A percentile compares a stretch with the other conserved stretches of the same genome.
Conservation (phyloP, 2,329 filamentous ascomycete species). For the Fulvia fulva region DNA sequence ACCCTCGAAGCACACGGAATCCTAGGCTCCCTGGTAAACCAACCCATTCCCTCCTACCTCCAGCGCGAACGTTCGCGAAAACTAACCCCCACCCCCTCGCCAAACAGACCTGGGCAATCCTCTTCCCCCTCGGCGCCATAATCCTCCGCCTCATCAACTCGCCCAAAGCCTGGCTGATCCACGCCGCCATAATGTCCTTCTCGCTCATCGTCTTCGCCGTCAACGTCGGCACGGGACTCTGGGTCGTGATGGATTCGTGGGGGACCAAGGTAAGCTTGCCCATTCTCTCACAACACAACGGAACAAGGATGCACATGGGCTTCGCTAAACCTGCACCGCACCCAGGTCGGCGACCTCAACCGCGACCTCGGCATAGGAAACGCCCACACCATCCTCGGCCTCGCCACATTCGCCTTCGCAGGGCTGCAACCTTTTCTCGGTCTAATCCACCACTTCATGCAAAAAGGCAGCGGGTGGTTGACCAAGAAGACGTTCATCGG, state of each 20-base stretch:
- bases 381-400: slow-evolving; percentile 1
- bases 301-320: no score
- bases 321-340: no score
- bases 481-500: background rate
- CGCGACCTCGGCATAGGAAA: background rate
- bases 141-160: background rate
- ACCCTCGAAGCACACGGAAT: background rate
- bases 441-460: background rate
- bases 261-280: background rate
- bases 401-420: background rate
- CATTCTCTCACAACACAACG: no score
- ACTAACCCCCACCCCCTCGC: no score
- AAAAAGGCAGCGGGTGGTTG: background rate
- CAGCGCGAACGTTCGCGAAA: background rate
- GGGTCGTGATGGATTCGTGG: background rate
- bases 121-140: slow-evolving; percentile 5
- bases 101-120: slow-evolving; percentile 1
- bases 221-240: background rate
- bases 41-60: background rate
- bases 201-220: background rate
- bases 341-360: background rate
- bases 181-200: slow-evolving; percentile 1
- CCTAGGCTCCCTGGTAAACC: background rate
- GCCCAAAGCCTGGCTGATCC: slow-evolving; percentile 3
- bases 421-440: slow-evolving; percentile 1